Evolutionary conservation across 139 green algal genomes (phyloP).

Genomic region (Picochlorum sp.): DNA sequence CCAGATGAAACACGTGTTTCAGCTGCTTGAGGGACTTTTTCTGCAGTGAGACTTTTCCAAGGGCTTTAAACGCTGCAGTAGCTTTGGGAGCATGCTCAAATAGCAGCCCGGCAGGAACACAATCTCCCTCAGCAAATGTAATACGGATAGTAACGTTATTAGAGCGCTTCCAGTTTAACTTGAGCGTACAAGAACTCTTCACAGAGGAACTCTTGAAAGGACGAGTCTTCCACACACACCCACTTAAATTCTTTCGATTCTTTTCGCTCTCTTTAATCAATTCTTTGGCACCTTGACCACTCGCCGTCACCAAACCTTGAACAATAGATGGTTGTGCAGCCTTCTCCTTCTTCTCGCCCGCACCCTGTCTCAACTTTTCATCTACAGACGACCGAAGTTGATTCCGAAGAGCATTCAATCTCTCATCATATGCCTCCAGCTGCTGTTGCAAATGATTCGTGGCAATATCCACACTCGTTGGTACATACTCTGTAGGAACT

Average conservation of each 20-base stretch:
- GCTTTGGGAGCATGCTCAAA: constrained; percentile 21
- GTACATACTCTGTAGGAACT: not conserved
- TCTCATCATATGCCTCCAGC: constrained; percentile 9
- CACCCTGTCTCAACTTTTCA: not conserved
- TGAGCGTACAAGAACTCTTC: constrained; percentile 26
- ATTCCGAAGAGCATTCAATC: constrained; percentile 6
- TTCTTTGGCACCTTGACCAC: constrained; percentile 22
- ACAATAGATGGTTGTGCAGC: constrained; percentile 15
- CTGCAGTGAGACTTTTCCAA: constrained; percentile 28
- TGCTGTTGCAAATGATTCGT: constrained; percentile 4
- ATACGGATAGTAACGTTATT: constrained; percentile 28
- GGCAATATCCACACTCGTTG: not conserved
- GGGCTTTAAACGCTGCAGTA: constrained; percentile 25
- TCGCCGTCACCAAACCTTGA: constrained; percentile 13
- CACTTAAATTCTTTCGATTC: not conserved
- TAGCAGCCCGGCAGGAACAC: constrained; percentile 17
- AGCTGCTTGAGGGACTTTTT: constrained; percentile 23
- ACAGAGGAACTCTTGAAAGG: constrained; percentile 9
- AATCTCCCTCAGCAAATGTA: constrained; percentile 16
- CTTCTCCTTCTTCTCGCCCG: too few relatives aligned
- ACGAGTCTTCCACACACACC: constrained; percentile 9
- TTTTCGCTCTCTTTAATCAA: not conserved
- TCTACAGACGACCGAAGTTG: not conserved
- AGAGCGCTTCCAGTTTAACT: constrained; percentile 15
- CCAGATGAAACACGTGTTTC: constrained; percentile 36